Evolutionary conservation across 2,329 filamentous ascomycete species (phyloP).

Genomic region (Verticillium nonalfalfae): DNA sequence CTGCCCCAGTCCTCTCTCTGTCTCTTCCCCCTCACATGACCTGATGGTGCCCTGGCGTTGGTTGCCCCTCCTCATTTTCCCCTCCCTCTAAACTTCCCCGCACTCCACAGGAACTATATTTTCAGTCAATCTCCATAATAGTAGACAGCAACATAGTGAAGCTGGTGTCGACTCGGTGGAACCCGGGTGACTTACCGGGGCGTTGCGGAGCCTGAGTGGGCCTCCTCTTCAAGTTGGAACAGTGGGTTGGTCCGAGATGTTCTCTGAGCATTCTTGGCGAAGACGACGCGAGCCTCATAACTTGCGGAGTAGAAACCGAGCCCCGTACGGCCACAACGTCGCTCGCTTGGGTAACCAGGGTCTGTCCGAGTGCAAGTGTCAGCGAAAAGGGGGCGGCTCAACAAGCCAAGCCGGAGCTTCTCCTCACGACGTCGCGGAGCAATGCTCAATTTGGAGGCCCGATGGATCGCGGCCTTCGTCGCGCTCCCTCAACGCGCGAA

Average conservation of each 20-base stretch:
- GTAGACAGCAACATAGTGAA: no score
- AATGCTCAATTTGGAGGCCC: neutral
- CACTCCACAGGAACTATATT: neutral
- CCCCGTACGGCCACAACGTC: neutral
- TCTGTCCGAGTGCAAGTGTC: neutral
- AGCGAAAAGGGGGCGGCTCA: neutral
- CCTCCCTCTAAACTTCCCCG: neutral
- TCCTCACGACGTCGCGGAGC: neutral
- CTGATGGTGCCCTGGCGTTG: no score
- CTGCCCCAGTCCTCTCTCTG: neutral
- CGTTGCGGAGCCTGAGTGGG: neutral
- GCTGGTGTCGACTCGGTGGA: neutral
- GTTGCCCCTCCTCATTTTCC: no score
- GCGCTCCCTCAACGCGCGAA: neutral
- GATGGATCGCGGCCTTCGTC: neutral
- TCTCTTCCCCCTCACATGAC: neutral
- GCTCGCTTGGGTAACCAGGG: neutral
- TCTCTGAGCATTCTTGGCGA: neutral
- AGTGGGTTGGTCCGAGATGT: neutral
- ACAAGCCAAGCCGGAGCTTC: neutral
- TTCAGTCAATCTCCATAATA: neutral
- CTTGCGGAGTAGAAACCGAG: neutral
- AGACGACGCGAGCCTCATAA: neutral
- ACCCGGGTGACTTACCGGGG: neutral
- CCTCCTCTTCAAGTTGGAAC: neutral